phyloP scores from a whole-genome alignment of 228 moss, liverwort and hornwort genomes.

The Sphagnum fallax region DNA sequence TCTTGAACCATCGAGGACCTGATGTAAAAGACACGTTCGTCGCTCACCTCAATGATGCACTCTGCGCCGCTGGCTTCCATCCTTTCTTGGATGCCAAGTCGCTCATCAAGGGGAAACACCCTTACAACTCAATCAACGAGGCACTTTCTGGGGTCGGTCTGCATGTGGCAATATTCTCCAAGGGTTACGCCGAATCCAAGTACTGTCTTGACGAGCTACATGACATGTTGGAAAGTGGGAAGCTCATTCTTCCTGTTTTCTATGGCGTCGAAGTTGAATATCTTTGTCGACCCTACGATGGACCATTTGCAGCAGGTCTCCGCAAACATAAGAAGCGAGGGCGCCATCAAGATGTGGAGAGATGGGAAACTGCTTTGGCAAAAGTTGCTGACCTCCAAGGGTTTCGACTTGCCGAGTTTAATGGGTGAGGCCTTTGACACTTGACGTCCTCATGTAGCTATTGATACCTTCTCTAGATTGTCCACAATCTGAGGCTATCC shows the following conservation, averaged over 20 bases:
- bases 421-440: not conserved
- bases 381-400: not conserved
- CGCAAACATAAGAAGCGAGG: conserved; percentile 5
- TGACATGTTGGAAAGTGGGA: conserved; percentile 6
- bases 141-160: not conserved
- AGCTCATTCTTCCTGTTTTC: conserved; percentile 7
- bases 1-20: conserved; percentile 10
- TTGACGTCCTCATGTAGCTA: no score
- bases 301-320: conserved; percentile 2
- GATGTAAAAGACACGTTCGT: conserved; percentile 8
- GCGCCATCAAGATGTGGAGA: conserved; percentile 1
- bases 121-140: conserved; percentile 2
- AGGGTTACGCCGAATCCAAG: not conserved
- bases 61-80: conserved; percentile 3
- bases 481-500: no score
- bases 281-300: not conserved
- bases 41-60: conserved; percentile 8
- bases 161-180: conserved; percentile 6
- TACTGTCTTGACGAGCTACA: not conserved
- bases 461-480: no score
- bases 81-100: conserved; percentile 7
- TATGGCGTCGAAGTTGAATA: conserved; percentile 10
- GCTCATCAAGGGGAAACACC: not conserved
- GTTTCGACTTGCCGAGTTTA: conserved; percentile 6
- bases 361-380: conserved; percentile 6